Evolutionary conservation across 768 basidiomycete genomes (phyloP).

Genomic region (Lentinula detonsa): DNA sequence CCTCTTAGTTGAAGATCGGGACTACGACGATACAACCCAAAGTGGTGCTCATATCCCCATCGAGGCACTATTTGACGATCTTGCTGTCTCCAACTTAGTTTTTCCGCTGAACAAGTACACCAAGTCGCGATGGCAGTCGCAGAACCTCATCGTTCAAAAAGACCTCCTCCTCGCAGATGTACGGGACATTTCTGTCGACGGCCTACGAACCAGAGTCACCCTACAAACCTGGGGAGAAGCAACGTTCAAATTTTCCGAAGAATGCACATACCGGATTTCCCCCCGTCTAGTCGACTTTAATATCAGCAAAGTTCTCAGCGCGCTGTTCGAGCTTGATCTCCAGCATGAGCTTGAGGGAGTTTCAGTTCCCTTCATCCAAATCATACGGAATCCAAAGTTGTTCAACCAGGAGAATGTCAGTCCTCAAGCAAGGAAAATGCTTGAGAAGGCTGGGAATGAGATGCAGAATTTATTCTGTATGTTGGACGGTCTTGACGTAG

Average conservation of each 20-base stretch:
- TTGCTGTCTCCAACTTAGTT: slow-evolving; percentile 36
- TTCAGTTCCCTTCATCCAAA: slow-evolving; percentile 31
- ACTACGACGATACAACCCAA: slow-evolving; percentile 10
- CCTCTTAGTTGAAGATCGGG: slow-evolving; percentile 33
- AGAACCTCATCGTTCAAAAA: slow-evolving; percentile 30
- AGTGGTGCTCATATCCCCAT: slow-evolving; percentile 27
- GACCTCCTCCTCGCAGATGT: slow-evolving; percentile 36
- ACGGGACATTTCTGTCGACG: slow-evolving; percentile 28
- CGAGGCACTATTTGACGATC: slow-evolving; percentile 45
- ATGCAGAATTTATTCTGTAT: slow-evolving; percentile 37
- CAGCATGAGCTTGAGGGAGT: slow-evolving; percentile 17
- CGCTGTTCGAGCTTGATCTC: slow-evolving; percentile 41
- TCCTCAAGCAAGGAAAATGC: slow-evolving; percentile 16
- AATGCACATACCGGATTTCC: slow-evolving; percentile 36
- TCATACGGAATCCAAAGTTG: slow-evolving; percentile 35
- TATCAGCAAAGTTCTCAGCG: slow-evolving; percentile 37
- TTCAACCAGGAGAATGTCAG: slow-evolving; percentile 23
- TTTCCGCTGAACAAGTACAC: slow-evolving; percentile 38
- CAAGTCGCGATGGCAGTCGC: slow-evolving; percentile 28
- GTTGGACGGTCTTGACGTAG: slow-evolving; percentile 25
- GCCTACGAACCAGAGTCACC: slow-evolving; percentile 24
- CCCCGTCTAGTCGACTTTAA: slow-evolving; percentile 50
- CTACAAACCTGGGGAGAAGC: slow-evolving; percentile 33
- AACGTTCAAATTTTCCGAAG: slow-evolving; percentile 21
- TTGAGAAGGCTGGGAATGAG: slow-evolving; percentile 25